phyloP scores from a whole-genome alignment of 2,329 filamentous ascomycete species.

The Paracoccidioides brasiliensis region DNA sequence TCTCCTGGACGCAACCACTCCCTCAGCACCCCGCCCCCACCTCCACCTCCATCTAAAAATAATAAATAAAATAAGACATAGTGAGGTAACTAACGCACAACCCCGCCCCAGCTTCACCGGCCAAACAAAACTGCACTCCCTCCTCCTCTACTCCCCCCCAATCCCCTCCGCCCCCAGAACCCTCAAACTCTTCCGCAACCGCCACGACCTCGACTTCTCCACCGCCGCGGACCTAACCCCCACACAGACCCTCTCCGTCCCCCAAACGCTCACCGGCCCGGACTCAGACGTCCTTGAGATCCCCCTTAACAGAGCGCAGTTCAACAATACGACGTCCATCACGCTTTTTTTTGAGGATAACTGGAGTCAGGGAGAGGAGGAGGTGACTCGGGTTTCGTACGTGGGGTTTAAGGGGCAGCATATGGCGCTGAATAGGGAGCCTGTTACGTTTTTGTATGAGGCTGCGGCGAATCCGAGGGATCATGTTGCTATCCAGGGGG shows the following conservation, averaged over 20 bases:
- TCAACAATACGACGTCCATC: conserved; percentile 71
- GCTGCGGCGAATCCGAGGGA: conserved; percentile 83
- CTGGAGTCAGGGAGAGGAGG: conserved; percentile 66
- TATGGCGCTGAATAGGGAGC: conserved; percentile 72
- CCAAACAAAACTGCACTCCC: conserved; percentile 81
- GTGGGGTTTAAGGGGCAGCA: conserved; percentile 90
- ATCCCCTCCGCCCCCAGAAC: conserved; percentile 62
- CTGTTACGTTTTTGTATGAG: conserved; percentile 81
- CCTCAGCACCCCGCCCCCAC: no score
- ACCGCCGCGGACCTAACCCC: conserved; percentile 56
- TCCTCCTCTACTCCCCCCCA: conserved; percentile 69
- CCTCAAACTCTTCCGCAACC: conserved; percentile 78
- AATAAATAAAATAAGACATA: no score
- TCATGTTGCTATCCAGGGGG: conserved; percentile 45
- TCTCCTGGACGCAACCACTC: neutral
- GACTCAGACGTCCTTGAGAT: conserved; percentile 65
- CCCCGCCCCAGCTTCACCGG: conserved; percentile 59
- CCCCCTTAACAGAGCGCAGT: conserved; percentile 73
- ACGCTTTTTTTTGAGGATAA: conserved; percentile 88
- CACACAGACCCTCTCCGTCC: conserved; percentile 64
- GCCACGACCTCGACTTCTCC: conserved; percentile 72
- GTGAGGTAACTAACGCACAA: neutral
- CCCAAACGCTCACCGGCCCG: conserved; percentile 47
- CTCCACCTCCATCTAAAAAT: neutral
- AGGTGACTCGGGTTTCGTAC: conserved; percentile 67